These are phyloP conservation scores for Epichloe gansuensis DNA, from an alignment of 2,329 filamentous ascomycete genomes.

Conservation along the genomic window DNA sequence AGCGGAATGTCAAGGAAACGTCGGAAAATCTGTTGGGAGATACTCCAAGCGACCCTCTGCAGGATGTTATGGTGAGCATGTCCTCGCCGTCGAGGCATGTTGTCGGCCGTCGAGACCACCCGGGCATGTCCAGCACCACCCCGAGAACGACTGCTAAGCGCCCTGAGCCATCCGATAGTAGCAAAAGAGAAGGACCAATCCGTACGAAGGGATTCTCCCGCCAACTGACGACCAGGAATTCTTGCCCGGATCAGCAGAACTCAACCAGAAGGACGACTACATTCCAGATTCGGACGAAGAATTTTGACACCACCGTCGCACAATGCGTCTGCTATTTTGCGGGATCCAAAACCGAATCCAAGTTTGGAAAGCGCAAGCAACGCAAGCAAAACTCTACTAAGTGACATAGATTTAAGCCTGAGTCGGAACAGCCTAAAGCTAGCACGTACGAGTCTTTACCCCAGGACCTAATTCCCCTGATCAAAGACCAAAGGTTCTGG, in stretches of 20 bases:
- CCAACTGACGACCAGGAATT: slow-evolving; percentile 7
- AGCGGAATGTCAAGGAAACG: slow-evolving; percentile 10
- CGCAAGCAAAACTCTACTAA: background rate
- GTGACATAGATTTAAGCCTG: background rate
- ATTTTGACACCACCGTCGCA: slow-evolving; percentile 24
- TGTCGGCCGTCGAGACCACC: slow-evolving; percentile 5
- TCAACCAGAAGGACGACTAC: slow-evolving; percentile 16
- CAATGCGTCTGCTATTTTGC: slow-evolving; percentile 5
- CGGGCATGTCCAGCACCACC: background rate
- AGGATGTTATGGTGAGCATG: slow-evolving; percentile 11
- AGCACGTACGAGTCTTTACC: background rate
- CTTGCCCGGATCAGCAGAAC: background rate
- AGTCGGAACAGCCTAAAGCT: slow-evolving; percentile 1
- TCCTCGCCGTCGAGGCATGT: slow-evolving; percentile 17
- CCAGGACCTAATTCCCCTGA: slow-evolving; percentile 7
- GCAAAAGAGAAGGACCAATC: slow-evolving; percentile 9
- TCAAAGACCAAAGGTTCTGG: slow-evolving; percentile 18
- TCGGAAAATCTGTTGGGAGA: background rate
- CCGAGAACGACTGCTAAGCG: slow-evolving; percentile 9
- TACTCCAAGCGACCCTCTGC: slow-evolving; percentile 1
- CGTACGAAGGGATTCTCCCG: slow-evolving; percentile 3
- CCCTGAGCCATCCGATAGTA: background rate
- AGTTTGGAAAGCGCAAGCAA: background rate
- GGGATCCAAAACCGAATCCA: background rate
- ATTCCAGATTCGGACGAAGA: slow-evolving; percentile 49